Evolutionary conservation across 1,284 basidiomycete species (phyloP).

Genomic region (Tilletia indica): DNA sequence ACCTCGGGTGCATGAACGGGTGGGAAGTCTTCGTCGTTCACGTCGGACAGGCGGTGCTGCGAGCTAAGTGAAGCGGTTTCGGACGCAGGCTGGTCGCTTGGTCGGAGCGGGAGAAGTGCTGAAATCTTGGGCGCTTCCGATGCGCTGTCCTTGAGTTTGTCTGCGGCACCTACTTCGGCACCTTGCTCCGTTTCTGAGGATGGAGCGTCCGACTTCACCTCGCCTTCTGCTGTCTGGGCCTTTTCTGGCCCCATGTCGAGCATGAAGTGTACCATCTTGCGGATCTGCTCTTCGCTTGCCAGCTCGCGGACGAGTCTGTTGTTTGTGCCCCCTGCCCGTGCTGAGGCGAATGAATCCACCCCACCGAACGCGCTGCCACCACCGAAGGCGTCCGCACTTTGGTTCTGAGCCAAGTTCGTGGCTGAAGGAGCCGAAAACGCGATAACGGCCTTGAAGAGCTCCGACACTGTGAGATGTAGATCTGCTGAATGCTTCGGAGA

Average conservation of each 20-base stretch:
- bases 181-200: not conserved
- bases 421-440: conserved; percentile 88
- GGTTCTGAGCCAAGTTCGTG: conserved; percentile 58
- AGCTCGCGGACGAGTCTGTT: conserved; percentile 87
- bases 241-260: conserved; percentile 59
- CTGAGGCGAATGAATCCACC: conserved; percentile 31
- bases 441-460: conserved; percentile 91
- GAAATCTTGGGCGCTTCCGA: not conserved
- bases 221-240: conserved; percentile 37
- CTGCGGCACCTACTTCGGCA: not conserved
- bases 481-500: conserved; percentile 75
- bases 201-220: not conserved
- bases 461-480: conserved; percentile 82
- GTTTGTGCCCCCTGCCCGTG: conserved; percentile 41
- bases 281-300: conserved; percentile 73
- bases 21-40: conserved; percentile 28
- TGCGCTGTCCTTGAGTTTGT: not conserved
- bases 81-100: conserved; percentile 26
- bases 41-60: not conserved
- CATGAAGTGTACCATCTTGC: conserved; percentile 76
- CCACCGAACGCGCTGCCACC: conserved; percentile 38
- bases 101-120: conserved; percentile 21
- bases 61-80: conserved; percentile 21
- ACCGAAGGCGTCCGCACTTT: conserved; percentile 42
- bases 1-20: conserved; percentile 38